Evolutionary conservation across 257 asterid species (phyloP).

Genomic region (Petunia axillaris): DNA sequence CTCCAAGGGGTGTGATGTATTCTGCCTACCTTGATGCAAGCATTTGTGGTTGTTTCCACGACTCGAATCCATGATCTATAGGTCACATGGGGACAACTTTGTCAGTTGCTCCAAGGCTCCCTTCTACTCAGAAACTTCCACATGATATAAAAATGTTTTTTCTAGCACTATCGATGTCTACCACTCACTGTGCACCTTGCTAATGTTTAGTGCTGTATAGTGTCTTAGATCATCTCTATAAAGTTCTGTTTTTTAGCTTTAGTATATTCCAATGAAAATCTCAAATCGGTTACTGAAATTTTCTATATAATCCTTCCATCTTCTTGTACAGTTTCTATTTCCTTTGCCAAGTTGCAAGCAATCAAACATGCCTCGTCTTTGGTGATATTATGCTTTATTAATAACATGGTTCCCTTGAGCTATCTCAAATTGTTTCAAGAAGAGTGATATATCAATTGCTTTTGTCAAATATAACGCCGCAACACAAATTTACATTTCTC

Average conservation of each 20-base stretch:
- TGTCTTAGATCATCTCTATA: not conserved
- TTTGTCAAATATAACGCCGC: constrained; percentile 1
- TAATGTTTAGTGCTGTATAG: constrained; percentile 8
- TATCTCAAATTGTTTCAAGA: constrained; percentile 16
- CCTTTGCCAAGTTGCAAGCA: not conserved
- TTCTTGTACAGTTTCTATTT: not conserved
- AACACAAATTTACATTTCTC: not conserved
- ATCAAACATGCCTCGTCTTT: constrained; percentile 15
- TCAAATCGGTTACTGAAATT: not conserved
- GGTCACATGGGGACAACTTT: too few relatives aligned
- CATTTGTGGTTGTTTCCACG: too few relatives aligned
- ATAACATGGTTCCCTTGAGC: not conserved
- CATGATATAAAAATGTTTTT: constrained; percentile 6
- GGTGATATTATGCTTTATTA: not conserved
- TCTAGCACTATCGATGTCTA: constrained; percentile 3
- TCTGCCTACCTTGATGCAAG: too few relatives aligned
- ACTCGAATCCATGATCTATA: too few relatives aligned
- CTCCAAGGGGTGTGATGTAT: too few relatives aligned
- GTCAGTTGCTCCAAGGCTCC: too few relatives aligned
- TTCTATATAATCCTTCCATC: not conserved
- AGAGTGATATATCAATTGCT: not conserved
- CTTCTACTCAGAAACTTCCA: not conserved
- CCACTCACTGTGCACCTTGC: constrained; percentile 5
- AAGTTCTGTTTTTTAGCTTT: not conserved
- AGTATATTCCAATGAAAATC: not conserved